phyloP scores from a whole-genome alignment of 352 stramenopile genomes.

The Phytophthora sp. region DNA sequence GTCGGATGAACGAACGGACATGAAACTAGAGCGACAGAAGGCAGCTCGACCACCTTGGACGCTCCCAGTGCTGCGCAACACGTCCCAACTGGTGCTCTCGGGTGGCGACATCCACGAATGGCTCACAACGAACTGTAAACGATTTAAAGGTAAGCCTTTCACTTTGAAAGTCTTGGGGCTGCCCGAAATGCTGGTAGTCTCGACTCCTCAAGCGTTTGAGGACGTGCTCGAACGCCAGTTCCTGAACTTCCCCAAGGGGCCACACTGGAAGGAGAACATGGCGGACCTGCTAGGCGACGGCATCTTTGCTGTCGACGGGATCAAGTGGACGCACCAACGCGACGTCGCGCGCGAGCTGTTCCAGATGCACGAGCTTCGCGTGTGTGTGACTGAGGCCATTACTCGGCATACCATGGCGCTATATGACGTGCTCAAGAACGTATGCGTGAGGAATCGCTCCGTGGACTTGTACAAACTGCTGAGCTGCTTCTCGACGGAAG shows the following conservation, averaged over 20 bases:
- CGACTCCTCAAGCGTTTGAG: slow-evolving; percentile 39
- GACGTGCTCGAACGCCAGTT: slow-evolving; percentile 69
- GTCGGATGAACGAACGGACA: slow-evolving; percentile 4
- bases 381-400: slow-evolving; percentile 44
- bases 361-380: slow-evolving; percentile 47
- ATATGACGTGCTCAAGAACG: slow-evolving; percentile 28
- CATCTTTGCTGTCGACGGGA: slow-evolving; percentile 71
- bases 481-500: slow-evolving; percentile 71
- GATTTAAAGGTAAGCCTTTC: slow-evolving; percentile 43
- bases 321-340: slow-evolving; percentile 69
- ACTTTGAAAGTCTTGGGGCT: slow-evolving; percentile 41
- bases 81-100: slow-evolving; percentile 9
- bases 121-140: slow-evolving; percentile 18
- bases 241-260: slow-evolving; percentile 73
- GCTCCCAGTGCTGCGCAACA: slow-evolving; percentile 30
- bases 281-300: slow-evolving; percentile 65
- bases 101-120: slow-evolving; percentile 23
- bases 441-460: slow-evolving; percentile 5
- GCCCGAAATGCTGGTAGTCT: slow-evolving; percentile 31
- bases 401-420: slow-evolving; percentile 37
- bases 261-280: slow-evolving; percentile 36
- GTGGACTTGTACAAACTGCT: slow-evolving; percentile 56
- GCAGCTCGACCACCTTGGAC: slow-evolving; percentile 18
- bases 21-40: slow-evolving; percentile 14
- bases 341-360: slow-evolving; percentile 86